These are phyloP conservation scores for Gillenia trifoliata DNA, from an alignment of 306 rosid species.

Conservation along the genomic window DNA sequence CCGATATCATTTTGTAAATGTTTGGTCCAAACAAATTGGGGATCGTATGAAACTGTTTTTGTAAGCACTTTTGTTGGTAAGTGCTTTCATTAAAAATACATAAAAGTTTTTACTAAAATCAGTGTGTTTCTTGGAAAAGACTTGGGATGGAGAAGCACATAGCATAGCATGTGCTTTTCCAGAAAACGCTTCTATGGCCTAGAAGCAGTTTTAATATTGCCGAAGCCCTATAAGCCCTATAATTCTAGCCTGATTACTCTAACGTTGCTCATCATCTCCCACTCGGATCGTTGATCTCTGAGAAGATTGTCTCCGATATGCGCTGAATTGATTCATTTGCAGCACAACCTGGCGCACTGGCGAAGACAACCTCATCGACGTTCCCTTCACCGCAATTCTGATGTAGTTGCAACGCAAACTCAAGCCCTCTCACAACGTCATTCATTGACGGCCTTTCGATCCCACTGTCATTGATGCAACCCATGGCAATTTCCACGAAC, in stretches of 20 bases:
- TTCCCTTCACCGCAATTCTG: not conserved
- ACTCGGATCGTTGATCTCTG: not conserved
- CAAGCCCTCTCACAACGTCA: constrained; percentile 15
- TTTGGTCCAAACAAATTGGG: not conserved
- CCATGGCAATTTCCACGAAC: not conserved
- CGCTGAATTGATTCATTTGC: not conserved
- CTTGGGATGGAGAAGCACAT: too few species aligned
- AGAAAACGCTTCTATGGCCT: too few species aligned
- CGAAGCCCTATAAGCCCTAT: too few species aligned
- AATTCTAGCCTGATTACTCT: too few species aligned
- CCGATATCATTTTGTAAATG: not conserved
- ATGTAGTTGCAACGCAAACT: constrained; percentile 16
- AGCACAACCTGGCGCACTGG: not conserved
- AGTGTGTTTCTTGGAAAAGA: too few species aligned
- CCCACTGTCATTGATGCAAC: constrained; percentile 21
- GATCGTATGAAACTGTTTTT: too few species aligned
- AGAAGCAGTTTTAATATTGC: too few species aligned
- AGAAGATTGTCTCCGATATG: not conserved
- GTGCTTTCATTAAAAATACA: too few species aligned
- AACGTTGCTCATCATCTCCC: not conserved
- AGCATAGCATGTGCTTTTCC: too few species aligned
- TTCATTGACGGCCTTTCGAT: constrained; percentile 23
- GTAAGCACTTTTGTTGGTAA: too few species aligned
- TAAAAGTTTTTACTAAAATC: too few species aligned
- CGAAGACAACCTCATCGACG: not conserved